These are phyloP conservation scores for Byssothecium circinans DNA, from an alignment of 2,329 filamentous ascomycete species.

Conservation along the genomic window DNA sequence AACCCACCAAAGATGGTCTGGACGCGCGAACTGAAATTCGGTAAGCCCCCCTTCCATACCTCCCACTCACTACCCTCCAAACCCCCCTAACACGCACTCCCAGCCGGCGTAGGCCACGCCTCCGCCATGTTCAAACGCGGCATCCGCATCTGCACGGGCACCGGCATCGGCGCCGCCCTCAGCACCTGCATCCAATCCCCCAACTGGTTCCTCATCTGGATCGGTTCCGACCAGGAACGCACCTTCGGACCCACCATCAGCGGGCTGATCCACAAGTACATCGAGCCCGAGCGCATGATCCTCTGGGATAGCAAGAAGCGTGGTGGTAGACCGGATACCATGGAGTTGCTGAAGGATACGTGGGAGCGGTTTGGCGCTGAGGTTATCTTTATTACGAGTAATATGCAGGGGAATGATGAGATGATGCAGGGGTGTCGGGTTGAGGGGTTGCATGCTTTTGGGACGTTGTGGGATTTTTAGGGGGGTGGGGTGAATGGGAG, in stretches of 20 bases:
- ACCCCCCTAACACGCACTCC: conserved; percentile 12
- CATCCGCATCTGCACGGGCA: conserved; percentile 41
- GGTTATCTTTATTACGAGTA: conserved; percentile 42
- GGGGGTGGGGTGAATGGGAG: not conserved
- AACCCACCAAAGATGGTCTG: conserved; percentile 38
- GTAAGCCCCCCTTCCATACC: conserved; percentile 17
- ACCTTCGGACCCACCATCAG: conserved; percentile 40
- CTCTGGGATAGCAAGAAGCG: conserved; percentile 42
- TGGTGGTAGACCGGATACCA: conserved; percentile 36
- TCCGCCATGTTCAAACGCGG: conserved; percentile 42
- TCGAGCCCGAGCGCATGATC: conserved; percentile 41
- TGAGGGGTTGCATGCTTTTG: conserved; percentile 38
- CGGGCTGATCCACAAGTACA: conserved; percentile 35
- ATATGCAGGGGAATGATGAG: conserved; percentile 41
- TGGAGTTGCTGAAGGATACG: conserved; percentile 37
- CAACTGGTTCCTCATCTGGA: conserved; percentile 43
- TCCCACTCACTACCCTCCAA: not conserved
- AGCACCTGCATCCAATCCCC: conserved; percentile 40
- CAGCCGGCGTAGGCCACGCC: conserved; percentile 39
- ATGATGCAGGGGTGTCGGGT: conserved; percentile 41
- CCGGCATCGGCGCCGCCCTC: conserved; percentile 39
- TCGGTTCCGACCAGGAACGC: conserved; percentile 39
- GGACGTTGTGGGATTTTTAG: conserved; percentile 41
- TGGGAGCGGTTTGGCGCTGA: conserved; percentile 38
- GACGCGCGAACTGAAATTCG: conserved; percentile 41